phyloP scores from a whole-genome alignment of 2,329 filamentous ascomycete species.

The Aspergillus tanneri region DNA sequence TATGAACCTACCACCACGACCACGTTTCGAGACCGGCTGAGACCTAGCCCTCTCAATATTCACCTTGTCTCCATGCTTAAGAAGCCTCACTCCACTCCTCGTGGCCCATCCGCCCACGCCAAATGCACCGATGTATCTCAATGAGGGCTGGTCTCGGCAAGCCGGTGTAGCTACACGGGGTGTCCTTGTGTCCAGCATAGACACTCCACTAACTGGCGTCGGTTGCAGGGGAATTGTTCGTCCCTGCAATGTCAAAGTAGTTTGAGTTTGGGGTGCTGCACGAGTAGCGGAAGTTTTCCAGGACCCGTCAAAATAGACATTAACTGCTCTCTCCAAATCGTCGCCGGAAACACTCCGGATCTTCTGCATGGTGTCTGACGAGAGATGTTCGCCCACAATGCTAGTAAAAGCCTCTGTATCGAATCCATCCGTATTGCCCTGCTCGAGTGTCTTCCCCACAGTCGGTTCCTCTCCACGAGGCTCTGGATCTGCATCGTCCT shows the following conservation, averaged over 20 bases:
- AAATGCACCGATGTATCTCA: constrained; percentile 85
- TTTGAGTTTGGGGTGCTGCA: constrained; percentile 14
- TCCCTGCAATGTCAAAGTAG: constrained; percentile 9
- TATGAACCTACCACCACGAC: constrained; percentile 46
- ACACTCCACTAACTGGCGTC: neutral
- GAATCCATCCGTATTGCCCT: constrained; percentile 42
- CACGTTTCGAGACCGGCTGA: constrained; percentile 55
- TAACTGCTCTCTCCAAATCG: constrained; percentile 61
- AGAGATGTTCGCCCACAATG: constrained; percentile 57
- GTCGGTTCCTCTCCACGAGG: neutral
- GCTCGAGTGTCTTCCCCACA: constrained; percentile 1
- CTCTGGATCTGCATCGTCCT: neutral
- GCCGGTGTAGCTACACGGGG: constrained; percentile 13
- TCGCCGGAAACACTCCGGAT: constrained; percentile 52
- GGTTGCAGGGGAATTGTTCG: constrained; percentile 12
- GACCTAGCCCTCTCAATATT: constrained; percentile 83
- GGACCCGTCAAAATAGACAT: constrained; percentile 64
- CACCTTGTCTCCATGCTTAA: constrained; percentile 80
- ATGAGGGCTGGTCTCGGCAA: constrained; percentile 48
- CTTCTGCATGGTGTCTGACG: constrained; percentile 45
- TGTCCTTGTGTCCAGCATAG: constrained; percentile 14
- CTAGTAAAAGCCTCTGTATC: constrained; percentile 56
- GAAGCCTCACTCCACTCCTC: constrained; percentile 69
- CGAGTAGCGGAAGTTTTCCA: constrained; percentile 47
- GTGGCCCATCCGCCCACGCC: constrained; percentile 92